Percentiles rank a stretch among this genome's conserved stretches.
Conservation (phyloP, 2,329 filamentous ascomycete genomes). For the Pseudodiploospora longispora region DNA sequence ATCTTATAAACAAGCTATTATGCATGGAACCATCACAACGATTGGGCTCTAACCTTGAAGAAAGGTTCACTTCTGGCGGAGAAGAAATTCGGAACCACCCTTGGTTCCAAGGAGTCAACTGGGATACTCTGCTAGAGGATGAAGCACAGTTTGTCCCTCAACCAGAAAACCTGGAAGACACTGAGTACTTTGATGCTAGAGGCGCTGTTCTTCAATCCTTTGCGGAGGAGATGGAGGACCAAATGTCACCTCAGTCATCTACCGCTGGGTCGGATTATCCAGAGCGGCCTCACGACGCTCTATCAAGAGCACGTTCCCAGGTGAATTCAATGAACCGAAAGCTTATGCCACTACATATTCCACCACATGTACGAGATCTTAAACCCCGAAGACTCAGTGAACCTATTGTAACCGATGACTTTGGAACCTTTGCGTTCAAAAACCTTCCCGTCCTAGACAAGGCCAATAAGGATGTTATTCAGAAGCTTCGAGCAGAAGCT, state of each 20-base stretch:
- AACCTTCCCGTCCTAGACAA: conserved; percentile 94
- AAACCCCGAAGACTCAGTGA: conserved; percentile 86
- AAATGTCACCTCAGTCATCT: conserved; percentile 63
- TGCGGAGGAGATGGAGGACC: conserved; percentile 88
- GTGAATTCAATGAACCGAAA: conserved; percentile 81
- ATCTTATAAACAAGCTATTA: conserved; percentile 87
- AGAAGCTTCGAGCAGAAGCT: conserved; percentile 88
- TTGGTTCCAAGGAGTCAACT: conserved; percentile 84
- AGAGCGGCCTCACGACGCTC: conserved; percentile 87
- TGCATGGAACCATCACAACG: conserved; percentile 75
- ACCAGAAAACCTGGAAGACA: conserved; percentile 90
- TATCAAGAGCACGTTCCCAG: conserved; percentile 82
- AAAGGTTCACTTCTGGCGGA: conserved; percentile 75
- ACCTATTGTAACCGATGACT: conserved; percentile 81
- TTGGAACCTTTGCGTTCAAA: conserved; percentile 94
- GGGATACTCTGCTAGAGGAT: conserved; percentile 86
- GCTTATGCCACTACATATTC: conserved; percentile 91
- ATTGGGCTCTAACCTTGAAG: conserved; percentile 76
- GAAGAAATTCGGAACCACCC: conserved; percentile 83
- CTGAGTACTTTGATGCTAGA: conserved; percentile 91
- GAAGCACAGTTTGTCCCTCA: conserved; percentile 93
- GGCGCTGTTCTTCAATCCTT: conserved; percentile 91
- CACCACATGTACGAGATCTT: conserved; percentile 87
- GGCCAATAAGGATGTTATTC: conserved; percentile 97
- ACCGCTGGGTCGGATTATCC: conserved; percentile 67